Percentiles rank a stretch among this genome's conserved stretches.
These are phyloP conservation scores for Aspergillus sparsus DNA, from an alignment of 495 filamentous ascomycete genomes.

Conservation along the genomic window DNA sequence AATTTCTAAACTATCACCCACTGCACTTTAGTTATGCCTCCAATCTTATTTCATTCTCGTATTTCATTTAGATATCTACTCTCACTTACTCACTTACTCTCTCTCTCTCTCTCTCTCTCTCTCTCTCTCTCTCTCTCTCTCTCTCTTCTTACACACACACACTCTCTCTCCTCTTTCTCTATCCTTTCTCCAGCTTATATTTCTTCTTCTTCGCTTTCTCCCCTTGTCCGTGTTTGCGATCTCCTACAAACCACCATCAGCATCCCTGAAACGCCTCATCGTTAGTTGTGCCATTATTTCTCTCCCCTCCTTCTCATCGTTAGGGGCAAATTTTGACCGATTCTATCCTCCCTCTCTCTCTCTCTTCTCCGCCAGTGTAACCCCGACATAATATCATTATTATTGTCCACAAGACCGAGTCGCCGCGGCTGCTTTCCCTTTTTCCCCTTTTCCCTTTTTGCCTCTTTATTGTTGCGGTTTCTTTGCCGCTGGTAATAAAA, in stretches of 20 bases:
- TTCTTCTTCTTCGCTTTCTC: slow-evolving; percentile 4
- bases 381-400: slow-evolving; percentile 16
- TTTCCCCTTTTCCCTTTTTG: not conserved
- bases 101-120: slow-evolving; percentile 17
- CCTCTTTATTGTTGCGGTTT: slow-evolving; percentile 13
- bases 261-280: slow-evolving; percentile 18
- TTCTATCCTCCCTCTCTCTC: not conserved
- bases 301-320: slow-evolving; percentile 15
- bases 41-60: slow-evolving; percentile 3
- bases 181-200: slow-evolving; percentile 17
- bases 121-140: slow-evolving; percentile 18
- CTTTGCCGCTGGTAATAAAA: slow-evolving; percentile 30
- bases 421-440: slow-evolving; percentile 13
- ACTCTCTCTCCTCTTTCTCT: slow-evolving; percentile 20
- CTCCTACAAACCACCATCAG: not conserved
- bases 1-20: too few species aligned
- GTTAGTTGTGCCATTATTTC: slow-evolving; percentile 19
- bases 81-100: not conserved
- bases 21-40: too few species aligned
- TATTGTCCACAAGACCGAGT: slow-evolving; percentile 18
- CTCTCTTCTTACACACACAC: slow-evolving; percentile 18
- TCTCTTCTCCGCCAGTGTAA: slow-evolving; percentile 25
- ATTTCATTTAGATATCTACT: not conserved
- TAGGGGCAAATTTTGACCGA: slow-evolving; percentile 13
- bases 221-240: slow-evolving; percentile 14